Conservation (phyloP, 208 protist species). For the Phytomonas sp. region DNA sequence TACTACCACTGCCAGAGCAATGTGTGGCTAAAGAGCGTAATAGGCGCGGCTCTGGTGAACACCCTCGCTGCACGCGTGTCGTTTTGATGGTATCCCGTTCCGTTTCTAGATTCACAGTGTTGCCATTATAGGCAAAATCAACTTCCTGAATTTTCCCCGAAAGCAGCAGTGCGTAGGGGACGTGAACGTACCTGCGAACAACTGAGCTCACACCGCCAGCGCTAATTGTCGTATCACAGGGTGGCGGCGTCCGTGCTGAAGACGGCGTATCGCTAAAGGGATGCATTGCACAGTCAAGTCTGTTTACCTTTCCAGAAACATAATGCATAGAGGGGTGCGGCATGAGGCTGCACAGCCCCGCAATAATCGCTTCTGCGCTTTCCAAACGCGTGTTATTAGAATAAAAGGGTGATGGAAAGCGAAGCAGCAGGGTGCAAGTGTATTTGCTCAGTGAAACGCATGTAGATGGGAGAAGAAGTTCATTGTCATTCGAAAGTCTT, state of each 20-base stretch:
- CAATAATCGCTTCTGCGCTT: constrained; percentile 61
- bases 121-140: neutral
- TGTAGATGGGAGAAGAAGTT: constrained; percentile 59
- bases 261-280: neutral
- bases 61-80: neutral
- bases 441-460: constrained; percentile 43
- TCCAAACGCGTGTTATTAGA: constrained; percentile 37
- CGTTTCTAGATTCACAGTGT: neutral
- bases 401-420: constrained; percentile 44
- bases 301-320: neutral
- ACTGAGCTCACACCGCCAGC: neutral
- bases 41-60: neutral
- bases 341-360: constrained; percentile 55
- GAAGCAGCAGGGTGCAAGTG: constrained; percentile 53
- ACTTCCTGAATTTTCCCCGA: neutral
- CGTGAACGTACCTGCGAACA: neutral
- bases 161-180: neutral
- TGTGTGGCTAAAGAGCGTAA: neutral
- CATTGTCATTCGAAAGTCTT: constrained; percentile 34
- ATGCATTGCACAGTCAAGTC: neutral
- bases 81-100: neutral
- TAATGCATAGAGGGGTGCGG: constrained; percentile 15
- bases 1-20: neutral
- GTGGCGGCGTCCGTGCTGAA: neutral
- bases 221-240: neutral